Base-by-base conservation (phyloP, 2,329 filamentous ascomycete species). In the Beauveria scarabaeidicola region DNA sequence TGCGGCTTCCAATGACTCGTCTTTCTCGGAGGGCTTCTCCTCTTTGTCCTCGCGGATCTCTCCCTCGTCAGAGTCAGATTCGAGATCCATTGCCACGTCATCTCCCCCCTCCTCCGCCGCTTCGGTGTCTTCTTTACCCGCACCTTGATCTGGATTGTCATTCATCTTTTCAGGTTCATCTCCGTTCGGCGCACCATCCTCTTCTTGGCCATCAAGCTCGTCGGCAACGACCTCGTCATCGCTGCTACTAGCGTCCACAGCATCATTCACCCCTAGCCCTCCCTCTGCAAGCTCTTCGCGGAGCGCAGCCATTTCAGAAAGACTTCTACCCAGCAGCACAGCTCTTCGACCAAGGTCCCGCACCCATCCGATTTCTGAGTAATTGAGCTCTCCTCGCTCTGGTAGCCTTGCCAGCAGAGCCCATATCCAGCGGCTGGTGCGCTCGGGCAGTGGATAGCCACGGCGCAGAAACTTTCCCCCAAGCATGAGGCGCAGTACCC, bases 361-460 rank as follows among this genome's bases (percentile, higher is more conserved):
- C 29, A 97, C 77, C 67, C 85, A 84, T 5, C 85, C 87, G 36
- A 96, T 83, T 67, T 94, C 88, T 47, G 85, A 82, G 63, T 90
- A 88, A 62, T 84, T 83, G 70, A 97, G 76, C 70, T 89, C 85
- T 1, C 91, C 91, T 10, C 84, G 76, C 40, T 90, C 88, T 0
- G 89, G 86, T 61, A 93, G 79, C 60, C 85, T 82, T 3, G 89
- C 90, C 48, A 97, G 77, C 60, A 96, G 73, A 0, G 88, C 86
- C 92, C 91, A 97, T 4, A 90, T 77, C 93, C 93, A 97, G 17
- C 85, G 81, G 61, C 90, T 91, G 5, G 89, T 85, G 52, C 86
- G 81, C 66, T 83, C 81, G 27, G 83, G 78, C 32, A 91, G 76
- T 32, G 80, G 78, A 23, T 77, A 73, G n/a, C 81, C 82, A 53